phyloP scores from a whole-genome alignment of 345 rosid genomes.

The Hibiscus trionum region DNA sequence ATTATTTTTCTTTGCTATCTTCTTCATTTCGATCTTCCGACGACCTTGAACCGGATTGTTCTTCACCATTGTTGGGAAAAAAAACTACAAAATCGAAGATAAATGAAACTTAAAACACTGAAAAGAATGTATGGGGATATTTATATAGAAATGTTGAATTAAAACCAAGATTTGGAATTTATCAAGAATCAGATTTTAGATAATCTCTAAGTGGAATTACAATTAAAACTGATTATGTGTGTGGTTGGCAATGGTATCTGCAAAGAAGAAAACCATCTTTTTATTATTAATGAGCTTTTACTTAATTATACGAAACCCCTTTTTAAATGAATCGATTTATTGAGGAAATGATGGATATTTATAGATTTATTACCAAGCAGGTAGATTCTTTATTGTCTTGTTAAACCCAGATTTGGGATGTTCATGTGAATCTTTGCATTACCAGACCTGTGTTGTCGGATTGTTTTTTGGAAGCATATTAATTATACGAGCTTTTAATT shows the following conservation, averaged over 20 bases:
- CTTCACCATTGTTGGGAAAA: not conserved
- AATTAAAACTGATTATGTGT: not conserved
- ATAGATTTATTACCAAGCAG: not conserved
- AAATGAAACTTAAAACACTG: not conserved
- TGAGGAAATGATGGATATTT: not conserved
- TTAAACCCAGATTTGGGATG: not conserved
- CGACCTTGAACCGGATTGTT: conserved; percentile 22
- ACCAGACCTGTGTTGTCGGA: no score
- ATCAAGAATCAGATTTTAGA: not conserved
- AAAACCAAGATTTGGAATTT: not conserved
- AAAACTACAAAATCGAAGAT: not conserved
- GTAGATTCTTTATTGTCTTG: not conserved
- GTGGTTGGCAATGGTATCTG: not conserved
- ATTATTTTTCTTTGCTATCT: conserved; percentile 26
- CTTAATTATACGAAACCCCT: not conserved
- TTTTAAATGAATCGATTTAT: not conserved
- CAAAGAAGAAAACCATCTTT: not conserved
- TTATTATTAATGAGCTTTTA: not conserved
- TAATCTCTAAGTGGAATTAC: not conserved
- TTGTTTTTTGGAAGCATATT: no score
- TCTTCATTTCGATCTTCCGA: conserved; percentile 19
- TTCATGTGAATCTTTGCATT: no score
- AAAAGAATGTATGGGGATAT: not conserved
- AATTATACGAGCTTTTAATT: no score
- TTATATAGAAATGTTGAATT: not conserved